Base-by-base conservation (phyloP, 2,329 filamentous ascomycete species). In the Cladosporium sp. region DNA sequence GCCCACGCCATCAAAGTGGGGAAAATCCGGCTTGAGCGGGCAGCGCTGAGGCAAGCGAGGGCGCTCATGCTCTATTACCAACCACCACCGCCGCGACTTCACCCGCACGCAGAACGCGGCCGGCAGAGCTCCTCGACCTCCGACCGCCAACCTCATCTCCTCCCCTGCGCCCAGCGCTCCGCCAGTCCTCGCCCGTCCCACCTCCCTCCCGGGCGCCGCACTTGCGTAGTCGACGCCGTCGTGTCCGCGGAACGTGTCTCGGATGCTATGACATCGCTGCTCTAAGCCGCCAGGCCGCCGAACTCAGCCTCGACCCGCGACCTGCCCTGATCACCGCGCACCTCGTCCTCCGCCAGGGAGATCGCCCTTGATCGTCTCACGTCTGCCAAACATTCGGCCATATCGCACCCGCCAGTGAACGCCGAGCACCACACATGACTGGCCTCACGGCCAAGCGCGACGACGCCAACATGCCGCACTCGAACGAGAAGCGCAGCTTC, bases 401-500 rank as follows among this genome's bases (percentile, higher is more conserved):
- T 40, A 38, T 14, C 35, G 13, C 35, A 16, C 35, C 13, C 35
- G 8, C 35, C 35, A 38, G n/a, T 28, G 22, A 28, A 13, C 35
- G 35, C 35, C 13, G 14, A 35, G n/a, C 46, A 34, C 37, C 33
- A 33, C 48, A 32, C 48, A 50, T 50, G 48, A 50, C 48, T 18
- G 48, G 48, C 48, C 48, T 50, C 32, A 50, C 48, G 48, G 48
- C 48, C 48, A 43, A 34, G 38, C 48, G 28, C 48, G 31, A 50
- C 48, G 40, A 50, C 38, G 32, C 69, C 57, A 63, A 62, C 56
- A 65, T 70, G 65, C 61, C 69, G 40, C 54, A 56, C 50, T 53
- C 44, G 18, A 55, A 54, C 43, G 72, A 74, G 63, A 77, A 77
- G 68, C 70, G 75, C 57, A 70, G 72, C 63, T 77, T 77, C 64